Evolutionary conservation across 768 basidiomycete species (phyloP).

Genomic region (Amanita rubescens): DNA sequence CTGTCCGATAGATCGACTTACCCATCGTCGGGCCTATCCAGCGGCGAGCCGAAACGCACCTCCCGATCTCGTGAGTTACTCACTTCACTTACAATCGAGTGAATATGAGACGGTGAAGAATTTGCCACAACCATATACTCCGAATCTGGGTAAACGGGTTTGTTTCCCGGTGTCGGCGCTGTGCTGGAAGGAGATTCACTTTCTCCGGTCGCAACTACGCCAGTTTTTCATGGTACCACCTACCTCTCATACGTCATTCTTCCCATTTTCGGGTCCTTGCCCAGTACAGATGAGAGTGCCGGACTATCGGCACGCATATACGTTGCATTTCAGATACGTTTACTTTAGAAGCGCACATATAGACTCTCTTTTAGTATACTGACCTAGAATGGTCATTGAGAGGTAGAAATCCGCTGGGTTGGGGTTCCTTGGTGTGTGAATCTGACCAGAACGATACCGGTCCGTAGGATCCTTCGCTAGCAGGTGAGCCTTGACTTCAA

Average conservation of each 20-base stretch:
- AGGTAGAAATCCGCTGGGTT: neutral
- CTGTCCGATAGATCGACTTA: neutral
- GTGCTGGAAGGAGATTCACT: neutral
- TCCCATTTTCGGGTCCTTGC: too few species aligned
- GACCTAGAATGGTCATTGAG: neutral
- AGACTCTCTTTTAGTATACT: too few species aligned
- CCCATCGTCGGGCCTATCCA: neutral
- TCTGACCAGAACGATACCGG: neutral
- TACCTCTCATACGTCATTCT: neutral
- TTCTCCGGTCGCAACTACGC: neutral
- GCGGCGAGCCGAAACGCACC: neutral
- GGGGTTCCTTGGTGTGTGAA: neutral
- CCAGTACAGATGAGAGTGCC: neutral
- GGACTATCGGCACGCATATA: neutral
- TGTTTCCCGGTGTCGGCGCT: neutral
- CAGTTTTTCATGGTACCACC: neutral
- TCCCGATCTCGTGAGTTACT: neutral
- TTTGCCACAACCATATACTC: neutral
- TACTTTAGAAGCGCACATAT: neutral
- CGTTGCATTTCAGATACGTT: neutral
- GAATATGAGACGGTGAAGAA: neutral
- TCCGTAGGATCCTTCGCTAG: neutral
- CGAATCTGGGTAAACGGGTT: neutral
- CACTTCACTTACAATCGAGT: neutral
- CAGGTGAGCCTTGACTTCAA: neutral